phyloP scores from a whole-genome alignment of 768 basidiomycete species.

The Polyporus arcularius region DNA sequence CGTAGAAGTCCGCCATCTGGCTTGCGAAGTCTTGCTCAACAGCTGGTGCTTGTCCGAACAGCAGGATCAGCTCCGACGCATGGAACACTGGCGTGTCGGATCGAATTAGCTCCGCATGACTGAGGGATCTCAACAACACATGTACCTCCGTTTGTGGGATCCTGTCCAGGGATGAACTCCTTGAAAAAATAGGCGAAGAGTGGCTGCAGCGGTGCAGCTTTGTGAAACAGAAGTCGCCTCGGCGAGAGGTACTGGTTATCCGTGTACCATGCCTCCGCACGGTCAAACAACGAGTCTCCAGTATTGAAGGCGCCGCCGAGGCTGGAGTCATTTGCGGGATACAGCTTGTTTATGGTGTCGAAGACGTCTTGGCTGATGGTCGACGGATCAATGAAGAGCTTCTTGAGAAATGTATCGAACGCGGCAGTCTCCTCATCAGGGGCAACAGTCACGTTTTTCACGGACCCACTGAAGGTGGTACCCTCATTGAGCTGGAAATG shows the following conservation, averaged over 20 bases:
- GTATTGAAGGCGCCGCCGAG: conserved; percentile 57
- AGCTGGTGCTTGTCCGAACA: conserved; percentile 52
- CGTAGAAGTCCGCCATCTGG: conserved; percentile 51
- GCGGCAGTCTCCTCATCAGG: conserved; percentile 42
- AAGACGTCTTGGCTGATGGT: conserved; percentile 47
- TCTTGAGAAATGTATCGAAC: conserved; percentile 49
- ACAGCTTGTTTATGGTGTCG: conserved; percentile 40
- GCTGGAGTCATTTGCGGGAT: conserved; percentile 49
- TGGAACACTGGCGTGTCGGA: conserved; percentile 41
- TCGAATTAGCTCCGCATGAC: neutral
- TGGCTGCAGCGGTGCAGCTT: conserved; percentile 47
- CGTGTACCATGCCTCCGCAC: conserved; percentile 58
- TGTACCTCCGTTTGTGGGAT: conserved; percentile 49
- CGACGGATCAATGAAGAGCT: conserved; percentile 54
- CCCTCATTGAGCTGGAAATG: conserved; percentile 56
- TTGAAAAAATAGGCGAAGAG: conserved; percentile 57
- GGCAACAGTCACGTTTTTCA: conserved; percentile 42
- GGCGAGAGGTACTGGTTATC: conserved; percentile 58
- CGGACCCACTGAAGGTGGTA: conserved; percentile 40
- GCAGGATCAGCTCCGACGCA: conserved; percentile 47
- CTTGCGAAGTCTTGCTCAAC: conserved; percentile 49
- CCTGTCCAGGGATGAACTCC: conserved; percentile 59
- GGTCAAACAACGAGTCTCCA: conserved; percentile 59
- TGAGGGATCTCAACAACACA: neutral
- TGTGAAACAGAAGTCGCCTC: conserved; percentile 50